Evolutionary conservation across 1,139 yeast species (phyloP).

Genomic region (Suhomyces choctaworum): DNA sequence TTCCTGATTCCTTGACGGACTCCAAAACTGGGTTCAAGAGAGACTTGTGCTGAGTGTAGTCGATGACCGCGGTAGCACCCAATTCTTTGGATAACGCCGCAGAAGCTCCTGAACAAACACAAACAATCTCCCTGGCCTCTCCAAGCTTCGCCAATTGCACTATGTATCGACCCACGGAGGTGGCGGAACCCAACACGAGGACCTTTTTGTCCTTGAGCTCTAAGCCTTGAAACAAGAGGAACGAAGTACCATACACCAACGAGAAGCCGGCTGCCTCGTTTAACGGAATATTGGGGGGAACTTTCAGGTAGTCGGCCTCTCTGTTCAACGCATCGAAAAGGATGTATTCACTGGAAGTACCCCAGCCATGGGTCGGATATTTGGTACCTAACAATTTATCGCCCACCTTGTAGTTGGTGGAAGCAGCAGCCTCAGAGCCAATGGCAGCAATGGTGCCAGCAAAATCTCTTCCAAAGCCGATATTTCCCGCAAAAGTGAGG

Average conservation of each 20-base stretch:
- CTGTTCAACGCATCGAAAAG: conserved; percentile 46
- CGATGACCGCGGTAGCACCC: conserved; percentile 56
- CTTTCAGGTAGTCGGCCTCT: conserved; percentile 37
- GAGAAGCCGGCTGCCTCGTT: conserved; percentile 63
- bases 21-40: conserved; percentile 30
- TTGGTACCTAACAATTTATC: conserved; percentile 65
- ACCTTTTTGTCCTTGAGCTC: conserved; percentile 37
- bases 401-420: conserved; percentile 48
- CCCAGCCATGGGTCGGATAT: conserved; percentile 46
- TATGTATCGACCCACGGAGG: conserved; percentile 66
- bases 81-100: conserved; percentile 39
- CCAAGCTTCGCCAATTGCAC: conserved; percentile 57
- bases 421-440: conserved; percentile 43
- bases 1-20: conserved; percentile 25
- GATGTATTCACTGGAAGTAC: conserved; percentile 49
- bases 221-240: conserved; percentile 36
- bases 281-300: conserved; percentile 50
- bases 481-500: conserved; percentile 28
- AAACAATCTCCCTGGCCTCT: conserved; percentile 48
- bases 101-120: conserved; percentile 39
- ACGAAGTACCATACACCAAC: conserved; percentile 59
- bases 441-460: conserved; percentile 63
- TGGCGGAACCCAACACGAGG: conserved; percentile 70
- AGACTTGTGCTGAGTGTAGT: conserved; percentile 41
- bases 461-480: conserved; percentile 70